These are phyloP conservation scores for Hemerocallis citrina DNA, from an alignment of 106 monocot genomes.

Conservation along the genomic window DNA sequence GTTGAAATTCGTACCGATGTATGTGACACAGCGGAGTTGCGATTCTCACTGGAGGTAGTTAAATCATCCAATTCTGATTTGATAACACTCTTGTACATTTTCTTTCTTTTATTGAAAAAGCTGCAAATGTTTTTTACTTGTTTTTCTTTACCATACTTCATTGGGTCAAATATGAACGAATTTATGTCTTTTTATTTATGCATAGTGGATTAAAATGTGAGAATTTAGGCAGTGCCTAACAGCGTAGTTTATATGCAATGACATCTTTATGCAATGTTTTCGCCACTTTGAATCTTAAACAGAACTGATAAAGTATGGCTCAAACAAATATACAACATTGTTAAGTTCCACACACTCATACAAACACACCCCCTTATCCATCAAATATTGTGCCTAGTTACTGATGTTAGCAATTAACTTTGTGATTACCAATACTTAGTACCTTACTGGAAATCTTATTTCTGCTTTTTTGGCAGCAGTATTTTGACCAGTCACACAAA, in stretches of 20 bases:
- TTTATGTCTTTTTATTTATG: not conserved
- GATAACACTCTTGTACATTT: not conserved
- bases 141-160: not conserved
- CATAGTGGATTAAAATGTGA: not conserved
- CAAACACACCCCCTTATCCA: too few species aligned
- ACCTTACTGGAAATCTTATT: too few species aligned
- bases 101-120: not conserved
- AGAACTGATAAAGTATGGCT: too few species aligned
- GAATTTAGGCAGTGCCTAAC: not conserved
- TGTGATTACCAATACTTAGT: not conserved
- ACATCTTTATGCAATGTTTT: too few species aligned
- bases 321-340: too few species aligned
- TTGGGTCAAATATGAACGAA: not conserved
- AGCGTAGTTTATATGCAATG: too few species aligned
- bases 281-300: too few species aligned
- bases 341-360: too few species aligned
- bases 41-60: slow-evolving; percentile 62
- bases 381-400: not conserved
- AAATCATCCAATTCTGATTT: not conserved
- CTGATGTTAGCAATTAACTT: not conserved
- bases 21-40: slow-evolving; percentile 40
- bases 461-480: too few species aligned
- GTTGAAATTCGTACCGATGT: slow-evolving; percentile 48
- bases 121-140: too few species aligned
- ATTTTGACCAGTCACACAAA: too few species aligned